These are phyloP conservation scores for Kitagawia praeruptora DNA, from an alignment of 129 eudicot genomes.

Conservation along the genomic window DNA sequence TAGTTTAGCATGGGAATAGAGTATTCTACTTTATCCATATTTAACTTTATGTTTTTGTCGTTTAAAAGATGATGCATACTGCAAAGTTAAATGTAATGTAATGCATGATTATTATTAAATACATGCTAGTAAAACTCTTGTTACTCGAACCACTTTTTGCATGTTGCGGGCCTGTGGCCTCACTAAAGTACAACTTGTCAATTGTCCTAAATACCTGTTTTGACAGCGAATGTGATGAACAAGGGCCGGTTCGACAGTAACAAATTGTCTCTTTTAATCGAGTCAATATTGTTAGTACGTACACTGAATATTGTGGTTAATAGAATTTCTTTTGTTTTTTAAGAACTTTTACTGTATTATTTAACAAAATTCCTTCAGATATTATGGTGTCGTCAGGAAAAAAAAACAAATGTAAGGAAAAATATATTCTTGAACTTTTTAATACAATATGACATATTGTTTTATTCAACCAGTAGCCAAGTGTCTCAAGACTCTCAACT, in stretches of 20 bases:
- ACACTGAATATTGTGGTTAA: no score
- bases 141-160: neutral
- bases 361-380: no score
- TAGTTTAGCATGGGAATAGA: neutral
- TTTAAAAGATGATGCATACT: conserved; percentile 4
- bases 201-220: neutral
- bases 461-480: no score
- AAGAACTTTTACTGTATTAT: no score
- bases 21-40: neutral
- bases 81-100: neutral
- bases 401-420: no score
- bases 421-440: no score
- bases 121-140: neutral
- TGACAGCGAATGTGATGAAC: neutral
- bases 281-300: neutral
- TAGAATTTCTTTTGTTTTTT: no score
- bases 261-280: neutral
- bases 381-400: no score
- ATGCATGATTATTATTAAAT: neutral
- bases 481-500: no score
- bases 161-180: neutral
- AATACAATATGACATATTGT: no score
- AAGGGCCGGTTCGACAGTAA: neutral
- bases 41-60: neutral
- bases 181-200: neutral